Evolutionary conservation across 768 basidiomycete genomes (phyloP).

Genomic region (Asterophora lycoperdoides): DNA sequence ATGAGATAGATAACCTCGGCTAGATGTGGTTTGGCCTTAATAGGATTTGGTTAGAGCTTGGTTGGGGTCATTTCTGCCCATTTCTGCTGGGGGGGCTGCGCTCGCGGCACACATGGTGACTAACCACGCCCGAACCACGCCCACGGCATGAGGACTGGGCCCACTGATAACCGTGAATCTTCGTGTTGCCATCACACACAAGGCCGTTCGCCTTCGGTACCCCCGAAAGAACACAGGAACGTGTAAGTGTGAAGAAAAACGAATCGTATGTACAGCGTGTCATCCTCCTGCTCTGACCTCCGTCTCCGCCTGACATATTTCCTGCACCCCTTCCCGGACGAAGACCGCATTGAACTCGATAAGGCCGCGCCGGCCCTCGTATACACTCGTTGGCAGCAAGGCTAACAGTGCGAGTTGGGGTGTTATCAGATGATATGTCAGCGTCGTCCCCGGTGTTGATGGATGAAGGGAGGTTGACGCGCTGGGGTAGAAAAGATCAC

Average conservation of each 20-base stretch:
- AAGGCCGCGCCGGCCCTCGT: slow-evolving; percentile 66
- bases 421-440: slow-evolving; percentile 81
- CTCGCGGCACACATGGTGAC: not conserved
- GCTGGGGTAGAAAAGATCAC: slow-evolving; percentile 62
- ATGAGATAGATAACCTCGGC: not conserved
- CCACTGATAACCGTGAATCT: slow-evolving; percentile 6
- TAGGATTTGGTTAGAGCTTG: too few relatives aligned
- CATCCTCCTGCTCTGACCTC: slow-evolving; percentile 43
- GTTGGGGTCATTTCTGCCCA: not conserved
- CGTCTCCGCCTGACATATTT: slow-evolving; percentile 74
- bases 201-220: slow-evolving; percentile 5
- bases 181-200: slow-evolving; percentile 4
- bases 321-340: slow-evolving; percentile 77
- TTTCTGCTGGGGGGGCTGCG: not conserved
- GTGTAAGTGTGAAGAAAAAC: not conserved
- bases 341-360: slow-evolving; percentile 87
- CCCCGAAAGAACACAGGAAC: not conserved
- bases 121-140: slow-evolving; percentile 2
- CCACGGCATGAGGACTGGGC: not conserved
- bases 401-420: slow-evolving; percentile 67
- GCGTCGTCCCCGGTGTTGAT: slow-evolving; percentile 61
- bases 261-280: not conserved
- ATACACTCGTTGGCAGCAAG: slow-evolving; percentile 67
- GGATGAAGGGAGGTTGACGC: slow-evolving; percentile 61
- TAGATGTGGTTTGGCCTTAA: not conserved